Evolutionary conservation across 2,329 filamentous ascomycete species (phyloP), one percentile per base, ranked within the genome.

Genomic region (Talaromyces sp.): DNA sequence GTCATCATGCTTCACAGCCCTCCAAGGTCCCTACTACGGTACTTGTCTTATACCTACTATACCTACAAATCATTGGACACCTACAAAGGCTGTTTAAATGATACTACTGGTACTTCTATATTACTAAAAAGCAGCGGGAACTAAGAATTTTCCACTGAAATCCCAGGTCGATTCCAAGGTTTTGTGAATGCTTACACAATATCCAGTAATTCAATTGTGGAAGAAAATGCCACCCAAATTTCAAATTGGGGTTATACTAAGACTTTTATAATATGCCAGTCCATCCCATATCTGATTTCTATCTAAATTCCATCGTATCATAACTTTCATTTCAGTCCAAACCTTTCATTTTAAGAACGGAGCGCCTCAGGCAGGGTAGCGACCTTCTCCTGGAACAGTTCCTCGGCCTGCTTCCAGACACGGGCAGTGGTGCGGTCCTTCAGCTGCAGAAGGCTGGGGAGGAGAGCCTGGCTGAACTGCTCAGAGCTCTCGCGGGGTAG

Each of bases 401-500:
- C 87, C 78, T 95, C 86, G 0, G 92, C 92, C 54, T 89, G 84
- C 49, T 83, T 80, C 92, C 92, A 97, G n/a, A 96, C 92, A 6
- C 71, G 70, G 11, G 86, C 81, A 17, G 81, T 87, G 54, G 82
- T 77, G 70, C 90, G 84, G 69, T 94, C 84, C 72, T 94, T 90
- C 57, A 97, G 81, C 55, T 86, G 81, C 55, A 94, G 74, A 62
- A 97, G 76, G 66, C 86, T 89, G 17, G 91, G 90, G 66, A 96
- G 78, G 60, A 97, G 78, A 43, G 88, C 88, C 47, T 82, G 78
- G 71, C 87, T 90, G 77, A 96, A 97, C 17, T 87, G 87, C 76
- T 97, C 91, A 39, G 86, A 91, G 22, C 91, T 87, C 77, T 97
- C 93, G 48, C 93, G 82, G 1, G 93, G 90, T 33, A 97, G 80